phyloP scores from a whole-genome alignment of 202 grass and related monocot genomes.

The Eragrostis tef region DNA sequence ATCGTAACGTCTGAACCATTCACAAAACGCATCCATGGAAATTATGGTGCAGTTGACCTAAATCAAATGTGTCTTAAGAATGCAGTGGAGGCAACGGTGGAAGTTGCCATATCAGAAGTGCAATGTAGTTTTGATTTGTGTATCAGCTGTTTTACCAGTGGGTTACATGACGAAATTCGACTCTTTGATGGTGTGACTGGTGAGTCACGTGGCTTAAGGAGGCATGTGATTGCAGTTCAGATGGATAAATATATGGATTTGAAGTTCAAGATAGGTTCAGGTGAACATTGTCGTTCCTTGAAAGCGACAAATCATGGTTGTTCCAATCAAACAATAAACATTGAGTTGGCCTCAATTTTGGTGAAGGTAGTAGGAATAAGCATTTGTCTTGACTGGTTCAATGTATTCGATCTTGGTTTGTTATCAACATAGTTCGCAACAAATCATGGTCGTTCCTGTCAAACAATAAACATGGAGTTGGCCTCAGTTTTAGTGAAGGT shows the following conservation, averaged over 20 bases:
- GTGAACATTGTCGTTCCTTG: constrained; percentile 11
- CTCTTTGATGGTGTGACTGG: constrained; percentile 7
- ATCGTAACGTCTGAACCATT: neutral
- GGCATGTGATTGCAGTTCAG: constrained; percentile 12
- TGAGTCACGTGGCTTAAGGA: constrained; percentile 6
- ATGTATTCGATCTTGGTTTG: too few species aligned
- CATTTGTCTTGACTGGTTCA: too few species aligned
- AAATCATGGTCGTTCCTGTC: too few species aligned
- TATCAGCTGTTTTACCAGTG: constrained; percentile 26
- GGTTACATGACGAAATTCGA: neutral
- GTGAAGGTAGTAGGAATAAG: too few species aligned
- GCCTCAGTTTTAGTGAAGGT: neutral
- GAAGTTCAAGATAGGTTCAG: neutral
- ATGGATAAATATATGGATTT: neutral
- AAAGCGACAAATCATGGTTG: neutral
- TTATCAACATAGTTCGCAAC: too few species aligned
- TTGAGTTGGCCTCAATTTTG: too few species aligned
- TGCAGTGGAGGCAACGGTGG: constrained; percentile 27
- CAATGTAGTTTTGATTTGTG: neutral
- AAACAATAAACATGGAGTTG: neutral
- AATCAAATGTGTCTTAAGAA: neutral
- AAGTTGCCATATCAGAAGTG: constrained; percentile 10
- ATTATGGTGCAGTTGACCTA: constrained; percentile 3
- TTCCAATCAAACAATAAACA: too few species aligned
- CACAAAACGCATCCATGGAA: neutral